Evolutionary conservation across 139 green algal species (phyloP).

Genomic region (Picochlorum sp.): DNA sequence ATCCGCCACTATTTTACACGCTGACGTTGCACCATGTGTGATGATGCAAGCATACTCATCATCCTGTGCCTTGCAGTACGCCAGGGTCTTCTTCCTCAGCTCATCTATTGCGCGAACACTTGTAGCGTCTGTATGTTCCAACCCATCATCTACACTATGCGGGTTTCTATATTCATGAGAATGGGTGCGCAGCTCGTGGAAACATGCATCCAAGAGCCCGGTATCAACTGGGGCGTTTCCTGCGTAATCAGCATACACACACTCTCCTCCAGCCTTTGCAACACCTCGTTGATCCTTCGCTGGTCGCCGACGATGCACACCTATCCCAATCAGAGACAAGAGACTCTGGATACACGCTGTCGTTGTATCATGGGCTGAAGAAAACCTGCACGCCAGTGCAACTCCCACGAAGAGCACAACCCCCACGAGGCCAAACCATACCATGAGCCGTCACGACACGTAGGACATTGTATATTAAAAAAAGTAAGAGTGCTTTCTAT

Average conservation of each 20-base stretch:
- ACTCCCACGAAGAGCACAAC: no score
- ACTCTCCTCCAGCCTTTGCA: not conserved
- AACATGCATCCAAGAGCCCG: constrained; percentile 25
- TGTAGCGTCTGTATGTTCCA: constrained; percentile 28
- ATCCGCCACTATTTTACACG: constrained; percentile 72
- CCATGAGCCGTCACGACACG: no score
- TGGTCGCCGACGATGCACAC: no score
- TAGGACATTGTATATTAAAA: no score
- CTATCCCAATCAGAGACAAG: no score
- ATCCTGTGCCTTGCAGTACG: constrained; percentile 27
- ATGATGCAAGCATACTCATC: constrained; percentile 43
- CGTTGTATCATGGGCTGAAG: no score
- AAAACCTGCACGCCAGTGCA: no score
- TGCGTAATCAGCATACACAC: constrained; percentile 57
- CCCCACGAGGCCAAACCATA: no score
- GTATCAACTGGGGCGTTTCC: constrained; percentile 53
- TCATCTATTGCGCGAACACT: not conserved
- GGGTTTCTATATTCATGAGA: not conserved
- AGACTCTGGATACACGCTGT: no score
- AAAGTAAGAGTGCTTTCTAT: no score
- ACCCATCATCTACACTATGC: constrained; percentile 4
- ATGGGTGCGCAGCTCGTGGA: not conserved
- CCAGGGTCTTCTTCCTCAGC: constrained; percentile 27
- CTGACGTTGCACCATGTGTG: constrained; percentile 28
- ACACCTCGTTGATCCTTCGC: no score